Evolutionary conservation across 306 rosid genomes (phyloP).

Genomic region (Citrullus amarus): DNA sequence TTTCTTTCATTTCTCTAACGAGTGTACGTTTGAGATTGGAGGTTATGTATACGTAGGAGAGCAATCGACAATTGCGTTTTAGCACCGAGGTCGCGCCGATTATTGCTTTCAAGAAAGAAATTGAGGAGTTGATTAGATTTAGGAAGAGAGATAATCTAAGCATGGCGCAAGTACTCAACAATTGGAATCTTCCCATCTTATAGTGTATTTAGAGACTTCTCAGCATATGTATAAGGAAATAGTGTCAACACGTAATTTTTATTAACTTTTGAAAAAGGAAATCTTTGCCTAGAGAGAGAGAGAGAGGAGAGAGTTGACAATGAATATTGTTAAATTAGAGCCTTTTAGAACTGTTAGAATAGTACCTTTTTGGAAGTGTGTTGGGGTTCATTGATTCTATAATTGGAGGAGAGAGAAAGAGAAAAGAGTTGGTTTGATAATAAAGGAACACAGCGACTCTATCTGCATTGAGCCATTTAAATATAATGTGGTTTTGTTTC

Average conservation of each 20-base stretch:
- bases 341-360: neutral
- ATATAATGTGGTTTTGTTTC: too few relatives aligned
- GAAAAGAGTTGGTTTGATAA: neutral
- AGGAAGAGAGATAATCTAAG: too few relatives aligned
- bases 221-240: neutral
- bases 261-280: neutral
- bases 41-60: too few relatives aligned
- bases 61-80: too few relatives aligned
- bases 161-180: too few relatives aligned
- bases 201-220: too few relatives aligned
- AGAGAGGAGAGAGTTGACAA: neutral
- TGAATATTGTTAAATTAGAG: neutral
- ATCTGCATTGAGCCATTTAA: neutral
- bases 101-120: too few relatives aligned
- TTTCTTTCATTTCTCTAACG: too few relatives aligned
- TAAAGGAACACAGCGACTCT: neutral
- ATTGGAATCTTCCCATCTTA: too few relatives aligned
- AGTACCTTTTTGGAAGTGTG: neutral
- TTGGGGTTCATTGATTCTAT: neutral
- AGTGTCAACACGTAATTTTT: neutral
- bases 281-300: neutral
- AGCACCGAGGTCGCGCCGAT: too few relatives aligned
- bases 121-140: too few relatives aligned
- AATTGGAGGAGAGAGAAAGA: neutral
- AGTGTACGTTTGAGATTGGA: too few relatives aligned